A percentile compares a stretch with the other conserved stretches of the same genome.
Evolutionary conservation across 106 monocot genomes (phyloP).

Genomic region (Xerophyta viscosa): DNA sequence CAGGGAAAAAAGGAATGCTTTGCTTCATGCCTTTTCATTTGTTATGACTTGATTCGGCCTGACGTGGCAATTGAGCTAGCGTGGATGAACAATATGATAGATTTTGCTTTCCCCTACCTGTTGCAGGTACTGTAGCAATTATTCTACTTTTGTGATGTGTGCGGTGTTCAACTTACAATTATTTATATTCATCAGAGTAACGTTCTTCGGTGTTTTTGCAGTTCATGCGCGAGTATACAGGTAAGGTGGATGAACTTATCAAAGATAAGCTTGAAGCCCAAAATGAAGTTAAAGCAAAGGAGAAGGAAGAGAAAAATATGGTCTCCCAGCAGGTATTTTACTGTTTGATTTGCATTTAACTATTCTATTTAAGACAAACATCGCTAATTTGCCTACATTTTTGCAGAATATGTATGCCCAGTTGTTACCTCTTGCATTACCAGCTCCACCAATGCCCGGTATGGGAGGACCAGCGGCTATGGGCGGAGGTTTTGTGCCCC

Average conservation of each 20-base stretch:
- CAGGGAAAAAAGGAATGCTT: slow-evolving; percentile 99
- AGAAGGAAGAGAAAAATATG: slow-evolving; percentile 90
- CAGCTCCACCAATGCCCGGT: slow-evolving; percentile 72
- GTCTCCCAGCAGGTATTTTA: slow-evolving; percentile 87
- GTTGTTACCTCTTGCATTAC: slow-evolving; percentile 83
- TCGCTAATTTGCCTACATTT: not conserved
- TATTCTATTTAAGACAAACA: not conserved
- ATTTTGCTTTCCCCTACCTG: slow-evolving; percentile 93
- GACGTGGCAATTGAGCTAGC: slow-evolving; percentile 95
- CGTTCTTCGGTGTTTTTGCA: slow-evolving; percentile 15
- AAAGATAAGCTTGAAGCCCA: slow-evolving; percentile 79
- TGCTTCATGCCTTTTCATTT: slow-evolving; percentile 91
- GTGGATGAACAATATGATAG: slow-evolving; percentile 94
- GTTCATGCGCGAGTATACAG: slow-evolving; percentile 90
- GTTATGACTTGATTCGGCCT: slow-evolving; percentile 90
- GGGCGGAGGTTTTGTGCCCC: slow-evolving; percentile 30
- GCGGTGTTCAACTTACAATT: not conserved
- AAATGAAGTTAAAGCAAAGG: slow-evolving; percentile 75
- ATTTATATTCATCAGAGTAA: not conserved
- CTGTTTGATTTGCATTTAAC: not conserved
- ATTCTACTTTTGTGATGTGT: not conserved
- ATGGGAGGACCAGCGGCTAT: slow-evolving; percentile 48
- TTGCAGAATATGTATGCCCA: slow-evolving; percentile 98
- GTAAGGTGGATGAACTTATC: slow-evolving; percentile 90
- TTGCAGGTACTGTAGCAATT: slow-evolving; percentile 46